Percentiles rank a stretch among this genome's conserved stretches.
These are phyloP conservation scores for Myxozyma melibiosi DNA, from an alignment of 805 yeast genomes.

Conservation along the genomic window DNA sequence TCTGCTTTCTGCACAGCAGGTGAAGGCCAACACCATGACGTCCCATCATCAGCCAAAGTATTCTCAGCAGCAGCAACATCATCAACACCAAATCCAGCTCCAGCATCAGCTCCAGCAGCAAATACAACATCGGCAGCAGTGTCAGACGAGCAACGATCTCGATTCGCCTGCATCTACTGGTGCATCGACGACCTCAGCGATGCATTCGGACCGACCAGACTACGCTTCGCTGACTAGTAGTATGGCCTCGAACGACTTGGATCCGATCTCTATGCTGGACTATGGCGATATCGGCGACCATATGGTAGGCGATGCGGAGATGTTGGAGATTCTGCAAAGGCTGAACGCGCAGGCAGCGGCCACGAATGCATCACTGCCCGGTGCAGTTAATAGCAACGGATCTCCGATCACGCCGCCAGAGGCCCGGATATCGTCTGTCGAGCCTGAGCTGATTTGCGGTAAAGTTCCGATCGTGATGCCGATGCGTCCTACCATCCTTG, in stretches of 20 bases:
- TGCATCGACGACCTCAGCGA: constrained; percentile 1
- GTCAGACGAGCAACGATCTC: not conserved
- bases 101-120: constrained; percentile 4
- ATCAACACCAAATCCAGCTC: too few relatives aligned
- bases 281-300: not conserved
- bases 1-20: not conserved
- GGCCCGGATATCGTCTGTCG: constrained; percentile 1
- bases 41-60: not conserved
- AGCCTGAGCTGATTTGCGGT: constrained; percentile 18
- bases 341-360: constrained; percentile 10
- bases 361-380: not conserved
- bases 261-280: not conserved
- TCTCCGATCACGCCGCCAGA: constrained; percentile 2
- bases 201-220: constrained; percentile 7
- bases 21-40: not conserved
- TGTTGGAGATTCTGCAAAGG: constrained; percentile 14
- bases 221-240: constrained; percentile 1
- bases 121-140: not conserved
- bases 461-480: constrained; percentile 16
- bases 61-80: not conserved
- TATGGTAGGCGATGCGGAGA: constrained; percentile 1
- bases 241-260: not conserved
- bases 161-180: constrained; percentile 13
- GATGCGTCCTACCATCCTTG: constrained; percentile 5
- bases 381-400: not conserved